These are phyloP conservation scores for Avicennia marina DNA, from an alignment of 257 asterid genomes.

Conservation along the genomic window DNA sequence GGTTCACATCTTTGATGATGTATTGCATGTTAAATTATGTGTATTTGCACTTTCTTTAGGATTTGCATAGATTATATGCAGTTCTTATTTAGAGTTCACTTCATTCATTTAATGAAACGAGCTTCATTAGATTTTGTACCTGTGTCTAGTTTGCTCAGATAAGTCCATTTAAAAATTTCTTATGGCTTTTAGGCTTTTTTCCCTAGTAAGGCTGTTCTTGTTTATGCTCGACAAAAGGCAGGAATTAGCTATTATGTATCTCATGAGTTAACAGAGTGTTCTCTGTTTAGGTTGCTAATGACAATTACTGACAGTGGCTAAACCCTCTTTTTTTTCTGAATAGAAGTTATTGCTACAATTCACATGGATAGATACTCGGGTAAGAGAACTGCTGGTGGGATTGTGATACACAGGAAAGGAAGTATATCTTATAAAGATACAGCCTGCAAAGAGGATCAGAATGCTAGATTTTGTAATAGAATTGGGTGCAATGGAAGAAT, in stretches of 20 bases:
- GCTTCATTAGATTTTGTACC: neutral
- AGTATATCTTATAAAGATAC: slow-evolving; percentile 25
- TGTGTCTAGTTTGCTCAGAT: neutral
- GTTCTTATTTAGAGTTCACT: slow-evolving; percentile 1
- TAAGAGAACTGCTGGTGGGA: slow-evolving; percentile 40
- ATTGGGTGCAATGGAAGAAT: slow-evolving; percentile 79
- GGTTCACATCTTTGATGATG: neutral
- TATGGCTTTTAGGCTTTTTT: neutral
- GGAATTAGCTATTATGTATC: neutral
- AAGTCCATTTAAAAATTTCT: neutral
- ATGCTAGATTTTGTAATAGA: slow-evolving; percentile 65
- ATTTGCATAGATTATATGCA: neutral
- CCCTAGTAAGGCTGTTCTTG: neutral
- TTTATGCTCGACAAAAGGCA: neutral
- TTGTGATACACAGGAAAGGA: slow-evolving; percentile 38
- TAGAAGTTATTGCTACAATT: slow-evolving; percentile 5
- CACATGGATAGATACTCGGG: slow-evolving; percentile 45
- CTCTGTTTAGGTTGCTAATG: neutral
- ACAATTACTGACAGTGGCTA: neutral
- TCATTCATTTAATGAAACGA: neutral
- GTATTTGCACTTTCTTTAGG: neutral
- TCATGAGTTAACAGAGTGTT: neutral
- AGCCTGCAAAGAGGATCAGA: slow-evolving; percentile 29
- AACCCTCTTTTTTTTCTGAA: slow-evolving; percentile 12
- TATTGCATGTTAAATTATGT: too few relatives aligned